A percentile compares a stretch with the other conserved stretches of the same genome.
These are phyloP conservation scores for Triangularia verruculosa DNA, from an alignment of 2,329 filamentous ascomycete genomes.

Conservation along the genomic window DNA sequence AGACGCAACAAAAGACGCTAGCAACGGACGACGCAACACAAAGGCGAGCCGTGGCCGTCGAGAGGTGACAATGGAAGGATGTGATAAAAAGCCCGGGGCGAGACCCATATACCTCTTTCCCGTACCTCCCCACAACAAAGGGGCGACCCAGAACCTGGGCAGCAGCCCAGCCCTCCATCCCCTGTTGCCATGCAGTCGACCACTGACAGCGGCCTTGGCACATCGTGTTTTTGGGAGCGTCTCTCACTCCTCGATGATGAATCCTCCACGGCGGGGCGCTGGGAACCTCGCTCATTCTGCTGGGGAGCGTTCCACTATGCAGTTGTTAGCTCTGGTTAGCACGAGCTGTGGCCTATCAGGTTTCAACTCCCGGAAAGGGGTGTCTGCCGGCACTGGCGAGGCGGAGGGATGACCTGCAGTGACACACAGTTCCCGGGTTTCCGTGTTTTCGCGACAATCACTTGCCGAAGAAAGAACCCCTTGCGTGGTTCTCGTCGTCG, in stretches of 20 bases:
- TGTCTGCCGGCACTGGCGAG: conserved; percentile 3
- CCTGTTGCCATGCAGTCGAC: background rate
- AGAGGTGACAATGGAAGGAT: conserved; percentile 4
- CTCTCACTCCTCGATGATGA: background rate
- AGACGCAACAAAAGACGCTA: background rate
- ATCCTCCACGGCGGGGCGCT: background rate
- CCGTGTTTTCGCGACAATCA: background rate
- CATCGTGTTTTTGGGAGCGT: conserved; percentile 1
- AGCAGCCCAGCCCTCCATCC: background rate
- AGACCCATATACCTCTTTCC: background rate
- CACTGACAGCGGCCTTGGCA: conserved; percentile 8
- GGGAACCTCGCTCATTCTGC: background rate
- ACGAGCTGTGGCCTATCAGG: background rate
- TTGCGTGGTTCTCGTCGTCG: background rate
- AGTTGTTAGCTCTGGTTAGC: background rate
- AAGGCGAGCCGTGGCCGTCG: background rate
- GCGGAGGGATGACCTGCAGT: conserved; percentile 6
- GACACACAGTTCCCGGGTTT: background rate
- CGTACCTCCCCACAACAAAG: conserved; percentile 2
- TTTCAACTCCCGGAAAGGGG: background rate
- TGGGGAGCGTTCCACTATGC: background rate
- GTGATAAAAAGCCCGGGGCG: background rate
- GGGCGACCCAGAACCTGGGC: background rate
- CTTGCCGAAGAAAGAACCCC: background rate
- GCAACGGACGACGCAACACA: background rate